Percentiles rank a stretch among this genome's conserved stretches.
phyloP scores from a whole-genome alignment of 345 rosid species.

The Lepidium sativum region DNA sequence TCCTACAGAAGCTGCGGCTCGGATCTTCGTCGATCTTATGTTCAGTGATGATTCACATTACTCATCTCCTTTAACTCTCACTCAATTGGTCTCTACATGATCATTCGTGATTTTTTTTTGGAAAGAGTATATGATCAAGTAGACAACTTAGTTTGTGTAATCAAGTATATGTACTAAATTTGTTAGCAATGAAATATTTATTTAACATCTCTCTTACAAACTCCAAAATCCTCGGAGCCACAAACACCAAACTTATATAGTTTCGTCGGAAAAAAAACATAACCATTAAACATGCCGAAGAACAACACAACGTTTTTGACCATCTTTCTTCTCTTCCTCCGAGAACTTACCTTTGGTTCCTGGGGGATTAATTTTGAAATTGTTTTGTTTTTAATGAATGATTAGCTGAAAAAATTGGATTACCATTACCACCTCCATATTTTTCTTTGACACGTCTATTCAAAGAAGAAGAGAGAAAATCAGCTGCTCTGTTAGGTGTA shows the following conservation, averaged over 20 bases:
- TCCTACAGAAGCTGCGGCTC: slow-evolving; percentile 56
- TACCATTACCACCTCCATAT: slow-evolving; percentile 56
- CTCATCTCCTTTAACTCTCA: slow-evolving; percentile 39
- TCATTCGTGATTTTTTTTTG: neutral
- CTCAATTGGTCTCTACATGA: slow-evolving; percentile 44
- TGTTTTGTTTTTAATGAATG: neutral
- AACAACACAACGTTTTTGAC: neutral
- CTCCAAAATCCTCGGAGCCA: slow-evolving; percentile 3
- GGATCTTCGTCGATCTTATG: slow-evolving; percentile 36
- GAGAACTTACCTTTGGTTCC: slow-evolving; percentile 26
- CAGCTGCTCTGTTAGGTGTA: slow-evolving; percentile 34
- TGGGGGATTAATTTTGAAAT: neutral
- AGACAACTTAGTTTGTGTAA: neutral
- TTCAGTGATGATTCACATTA: slow-evolving; percentile 34
- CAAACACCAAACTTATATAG: neutral
- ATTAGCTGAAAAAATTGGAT: slow-evolving; percentile 54
- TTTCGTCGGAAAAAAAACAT: neutral
- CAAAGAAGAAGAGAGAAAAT: neutral
- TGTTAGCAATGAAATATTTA: neutral
- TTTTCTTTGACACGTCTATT: slow-evolving; percentile 28
- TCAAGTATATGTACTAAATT: neutral
- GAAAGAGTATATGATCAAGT: neutral
- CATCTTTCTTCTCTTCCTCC: neutral
- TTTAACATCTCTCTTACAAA: slow-evolving; percentile 7
- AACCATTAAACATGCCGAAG: slow-evolving; percentile 9